A percentile compares a stretch with the other conserved stretches of the same genome.
phyloP scores from a whole-genome alignment of 164 flowering plant genomes.

The Chimonanthus praecox region DNA sequence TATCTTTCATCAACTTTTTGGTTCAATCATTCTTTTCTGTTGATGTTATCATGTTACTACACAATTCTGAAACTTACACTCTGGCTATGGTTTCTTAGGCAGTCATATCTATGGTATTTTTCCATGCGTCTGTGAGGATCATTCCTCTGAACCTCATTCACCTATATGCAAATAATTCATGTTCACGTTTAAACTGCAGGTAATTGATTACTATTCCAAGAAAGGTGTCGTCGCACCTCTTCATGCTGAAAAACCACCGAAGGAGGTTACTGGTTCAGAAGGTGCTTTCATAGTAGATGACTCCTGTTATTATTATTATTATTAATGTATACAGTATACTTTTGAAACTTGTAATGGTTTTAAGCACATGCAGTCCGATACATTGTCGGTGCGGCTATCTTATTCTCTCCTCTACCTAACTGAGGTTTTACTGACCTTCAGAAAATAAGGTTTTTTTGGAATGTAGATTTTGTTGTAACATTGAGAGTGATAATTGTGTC shows the following conservation, averaged over 20 bases:
- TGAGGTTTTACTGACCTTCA: conserved; percentile 4
- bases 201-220: conserved; percentile 73
- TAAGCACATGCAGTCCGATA: conserved; percentile 10
- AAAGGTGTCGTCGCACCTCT: conserved; percentile 63
- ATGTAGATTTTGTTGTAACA: neutral
- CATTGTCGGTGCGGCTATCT: conserved; percentile 19
- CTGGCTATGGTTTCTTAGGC: neutral
- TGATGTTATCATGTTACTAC: neutral
- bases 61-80: neutral
- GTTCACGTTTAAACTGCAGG: conserved; percentile 35
- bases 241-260: conserved; percentile 79
- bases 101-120: neutral
- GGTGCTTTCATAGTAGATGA: conserved; percentile 49
- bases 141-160: neutral
- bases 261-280: conserved; percentile 75
- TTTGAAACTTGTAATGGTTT: conserved; percentile 11
- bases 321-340: neutral
- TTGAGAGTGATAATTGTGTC: too few species aligned
- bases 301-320: neutral
- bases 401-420: conserved; percentile 4
- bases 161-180: neutral
- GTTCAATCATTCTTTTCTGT: neutral
- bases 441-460: neutral
- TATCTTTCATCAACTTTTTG: too few species aligned
- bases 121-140: neutral